These are phyloP conservation scores for Eucommia ulmoides DNA, from an alignment of 257 asterid species.

Conservation along the genomic window DNA sequence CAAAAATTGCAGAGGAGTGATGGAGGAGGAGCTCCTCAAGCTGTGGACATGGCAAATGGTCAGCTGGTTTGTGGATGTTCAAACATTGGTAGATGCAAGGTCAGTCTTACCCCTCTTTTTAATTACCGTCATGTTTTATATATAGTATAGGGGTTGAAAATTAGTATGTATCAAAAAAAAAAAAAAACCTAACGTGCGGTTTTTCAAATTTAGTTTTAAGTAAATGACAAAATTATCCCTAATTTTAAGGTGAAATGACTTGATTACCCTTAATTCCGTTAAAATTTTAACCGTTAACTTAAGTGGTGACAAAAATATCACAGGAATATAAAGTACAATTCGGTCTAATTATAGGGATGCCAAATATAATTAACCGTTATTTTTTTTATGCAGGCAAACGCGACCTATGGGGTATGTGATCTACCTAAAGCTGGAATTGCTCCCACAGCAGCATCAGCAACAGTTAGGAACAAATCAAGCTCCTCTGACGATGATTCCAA, in stretches of 20 bases:
- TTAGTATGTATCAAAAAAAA: background rate
- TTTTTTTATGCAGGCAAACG: conserved; percentile 35
- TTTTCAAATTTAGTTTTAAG: background rate
- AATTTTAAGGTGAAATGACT: too few relatives aligned
- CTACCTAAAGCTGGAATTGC: conserved; percentile 24
- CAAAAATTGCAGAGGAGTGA: conserved; percentile 69
- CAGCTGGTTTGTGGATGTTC: conserved; percentile 76
- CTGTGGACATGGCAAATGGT: conserved; percentile 76
- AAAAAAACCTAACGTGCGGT: background rate
- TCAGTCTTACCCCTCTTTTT: conserved; percentile 5
- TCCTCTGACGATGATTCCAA: too few relatives aligned
- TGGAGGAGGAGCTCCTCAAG: conserved; percentile 89
- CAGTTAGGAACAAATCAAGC: too few relatives aligned
- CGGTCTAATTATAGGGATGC: background rate
- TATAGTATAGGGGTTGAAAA: background rate
- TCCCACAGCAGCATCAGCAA: conserved; percentile 19
- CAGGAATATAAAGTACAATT: too few relatives aligned
- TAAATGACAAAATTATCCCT: background rate
- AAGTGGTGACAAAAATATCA: background rate
- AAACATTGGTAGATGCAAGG: conserved; percentile 60
- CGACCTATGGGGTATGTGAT: conserved; percentile 60
- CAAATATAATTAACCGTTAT: background rate
- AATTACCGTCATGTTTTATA: background rate
- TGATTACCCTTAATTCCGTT: background rate
- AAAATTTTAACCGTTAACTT: background rate